Evolutionary conservation across 2,329 filamentous ascomycete genomes (phyloP), one percentile per base, ranked within the genome.

Genomic region (Alternaria alternata): DNA sequence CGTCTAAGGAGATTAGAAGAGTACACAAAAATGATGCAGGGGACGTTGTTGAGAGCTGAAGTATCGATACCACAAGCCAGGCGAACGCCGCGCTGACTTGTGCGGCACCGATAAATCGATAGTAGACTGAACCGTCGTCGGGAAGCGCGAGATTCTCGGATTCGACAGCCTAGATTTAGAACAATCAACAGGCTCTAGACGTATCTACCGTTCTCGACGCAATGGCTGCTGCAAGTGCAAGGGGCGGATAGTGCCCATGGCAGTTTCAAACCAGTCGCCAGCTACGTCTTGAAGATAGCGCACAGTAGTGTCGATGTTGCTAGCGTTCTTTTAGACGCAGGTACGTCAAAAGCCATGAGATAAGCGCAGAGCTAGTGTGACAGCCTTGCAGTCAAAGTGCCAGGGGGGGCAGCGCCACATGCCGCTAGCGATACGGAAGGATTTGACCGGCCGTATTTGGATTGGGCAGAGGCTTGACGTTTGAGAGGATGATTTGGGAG

Each of bases 131-230:
- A 26, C 34, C 48, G 48, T 47, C 42, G 48, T 57, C 58, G 48
- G 54, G 9, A 61, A 48, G 52, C 34, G 58, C 58, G 54, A 61
- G 47, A 26, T 16, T 47, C 54, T 43, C 47, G 48, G 54, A 44
- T 57, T 49, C 43, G 20, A 42, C 20, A 57, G 54, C 49, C 58
- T 44, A 48, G 58, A 61, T 43, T 61, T 61, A 57, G 58, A 61
- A 57, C 32, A 18, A 22, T 57, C 48, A 34, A 44, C 46, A 61
- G 20, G 20, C 46, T 53, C 42, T 44, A 42, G 41, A 43, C 58
- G 30, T 44, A 28, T 53, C 9, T 57, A 36, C 42, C 36, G 36
- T 53, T 42, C 34, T 43, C 24, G 42, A 57, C 48, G 32, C 24
- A 18, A 39, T 24, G 42, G 48, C 24, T 51, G 39, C 56, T 60